Evolutionary conservation across 352 stramenopile species (phyloP), one percentile per base, ranked within the genome.

Genomic region (Phytophthora brassicae): DNA sequence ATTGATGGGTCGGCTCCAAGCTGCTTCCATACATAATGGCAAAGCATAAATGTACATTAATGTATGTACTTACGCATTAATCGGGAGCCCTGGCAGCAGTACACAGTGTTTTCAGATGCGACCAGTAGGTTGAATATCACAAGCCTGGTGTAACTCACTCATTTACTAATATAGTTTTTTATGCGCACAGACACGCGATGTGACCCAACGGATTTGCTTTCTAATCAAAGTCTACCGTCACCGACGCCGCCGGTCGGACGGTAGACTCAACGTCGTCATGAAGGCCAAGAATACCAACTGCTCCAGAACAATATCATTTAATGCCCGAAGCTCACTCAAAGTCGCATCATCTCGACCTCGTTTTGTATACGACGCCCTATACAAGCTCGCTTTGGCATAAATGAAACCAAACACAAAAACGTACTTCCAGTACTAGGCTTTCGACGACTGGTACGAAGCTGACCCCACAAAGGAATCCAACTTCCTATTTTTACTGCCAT

Each of bases 91-190:
- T n/a, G n/a, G n/a, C n/a, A n/a, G n/a, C n/a, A n/a, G n/a, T n/a
- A n/a, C n/a, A n/a, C n/a, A 44, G 45, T 33, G 9, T 24, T 17
- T 45, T 19, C 7, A 13, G 17, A 6, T 23, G 6, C 8, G 6
- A 43, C 14, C n/a, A 43, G 36, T n/a, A n/a, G n/a, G n/a, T n/a
- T n/a, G n/a, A n/a, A n/a, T n/a, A n/a, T n/a, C n/a, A n/a, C n/a
- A n/a, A n/a, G n/a, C n/a, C n/a, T n/a, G n/a, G n/a, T 36, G 19
- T 63, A 64, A 63, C 60, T 36, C 46, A 68, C 45, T 64, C 44
- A 54, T 68, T 68, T 62, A 19, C 41, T 60, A 28, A 28, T 53
- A 14, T 16, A 29, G 11, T 36, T 35, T 60, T 50, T 55, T 50
- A 48, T 51, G 55, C 35, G 44, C 19, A 20, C 26, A 31, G 26